Evolutionary conservation across 139 green algal species (phyloP).

Genomic region (Coccomyxa sp.): DNA sequence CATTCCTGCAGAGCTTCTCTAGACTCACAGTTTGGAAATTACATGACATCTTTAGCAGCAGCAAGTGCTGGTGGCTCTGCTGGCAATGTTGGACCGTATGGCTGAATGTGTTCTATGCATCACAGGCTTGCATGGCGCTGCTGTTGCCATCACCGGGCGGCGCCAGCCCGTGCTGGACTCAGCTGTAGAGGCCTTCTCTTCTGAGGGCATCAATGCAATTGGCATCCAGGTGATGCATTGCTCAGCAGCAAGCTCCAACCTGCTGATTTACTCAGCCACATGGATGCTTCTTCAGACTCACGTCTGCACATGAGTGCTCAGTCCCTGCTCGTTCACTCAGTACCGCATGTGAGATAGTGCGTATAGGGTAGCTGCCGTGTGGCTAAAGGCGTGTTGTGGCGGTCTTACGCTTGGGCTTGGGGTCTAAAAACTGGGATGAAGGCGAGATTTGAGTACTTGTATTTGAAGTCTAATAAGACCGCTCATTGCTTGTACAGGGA

Average conservation of each 20-base stretch:
- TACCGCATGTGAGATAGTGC: not conserved
- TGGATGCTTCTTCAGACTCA: not conserved
- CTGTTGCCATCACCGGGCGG: slow-evolving; percentile 70
- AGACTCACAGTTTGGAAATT: no score
- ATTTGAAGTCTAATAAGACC: no score
- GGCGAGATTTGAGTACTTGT: no score
- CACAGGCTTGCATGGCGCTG: slow-evolving; percentile 83
- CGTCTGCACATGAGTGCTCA: not conserved
- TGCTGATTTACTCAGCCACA: no score
- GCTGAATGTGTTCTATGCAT: no score
- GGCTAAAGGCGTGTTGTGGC: not conserved
- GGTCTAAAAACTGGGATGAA: not conserved
- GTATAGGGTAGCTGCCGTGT: not conserved
- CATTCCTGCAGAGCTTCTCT: not conserved
- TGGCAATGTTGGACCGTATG: no score
- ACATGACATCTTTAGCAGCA: no score
- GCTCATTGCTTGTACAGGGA: no score
- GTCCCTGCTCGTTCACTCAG: not conserved
- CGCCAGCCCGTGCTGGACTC: slow-evolving; percentile 66
- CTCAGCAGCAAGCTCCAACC: no score
- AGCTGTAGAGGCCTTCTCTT: slow-evolving; percentile 33
- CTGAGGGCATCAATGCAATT: slow-evolving; percentile 50
- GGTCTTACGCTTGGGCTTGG: not conserved
- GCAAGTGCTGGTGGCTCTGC: no score
- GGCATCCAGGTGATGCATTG: slow-evolving; percentile 31